Conservation (phyloP, 371 early-diverging fungal genomes). For the Apophysomyces sp. region DNA sequence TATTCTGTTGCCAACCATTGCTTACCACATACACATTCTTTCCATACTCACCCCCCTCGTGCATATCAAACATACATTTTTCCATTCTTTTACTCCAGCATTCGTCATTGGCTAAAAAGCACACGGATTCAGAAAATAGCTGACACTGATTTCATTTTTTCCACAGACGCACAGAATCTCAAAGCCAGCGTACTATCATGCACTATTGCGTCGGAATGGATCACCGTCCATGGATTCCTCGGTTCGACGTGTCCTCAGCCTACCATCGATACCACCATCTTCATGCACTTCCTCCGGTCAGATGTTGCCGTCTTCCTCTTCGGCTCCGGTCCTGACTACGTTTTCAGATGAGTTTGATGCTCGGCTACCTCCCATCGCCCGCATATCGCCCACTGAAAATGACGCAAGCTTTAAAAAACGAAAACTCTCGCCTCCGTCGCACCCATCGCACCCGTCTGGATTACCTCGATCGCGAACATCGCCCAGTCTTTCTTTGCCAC, state of each 20-base stretch:
- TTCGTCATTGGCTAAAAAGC: background rate
- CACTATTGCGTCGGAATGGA: background rate
- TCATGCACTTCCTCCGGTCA: background rate
- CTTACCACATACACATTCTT: slow-evolving; percentile 3
- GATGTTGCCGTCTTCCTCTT: background rate
- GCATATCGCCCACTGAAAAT: background rate
- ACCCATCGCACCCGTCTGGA: background rate
- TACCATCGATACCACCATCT: slow-evolving; percentile 14
- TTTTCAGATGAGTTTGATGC: background rate
- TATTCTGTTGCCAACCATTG: slow-evolving; percentile 8
- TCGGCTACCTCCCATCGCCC: background rate
- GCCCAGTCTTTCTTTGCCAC: slow-evolving; percentile 16
- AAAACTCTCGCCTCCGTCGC: background rate
- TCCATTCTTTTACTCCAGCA: slow-evolving; percentile 2
- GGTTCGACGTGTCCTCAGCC: slow-evolving; percentile 15
- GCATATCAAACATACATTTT: slow-evolving; percentile 4
- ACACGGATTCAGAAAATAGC: background rate
- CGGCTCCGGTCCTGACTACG: background rate
- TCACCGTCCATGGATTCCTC: background rate
- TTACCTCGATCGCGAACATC: slow-evolving; percentile 9
- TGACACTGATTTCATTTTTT: background rate
- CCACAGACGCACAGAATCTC: background rate
- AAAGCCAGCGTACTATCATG: slow-evolving; percentile 6
- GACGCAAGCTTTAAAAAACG: background rate
- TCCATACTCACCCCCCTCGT: background rate